Percentiles rank a stretch among this genome's conserved stretches.
phyloP scores from a whole-genome alignment of 768 basidiomycete genomes.

The Erythrobasidium yunnanense region DNA sequence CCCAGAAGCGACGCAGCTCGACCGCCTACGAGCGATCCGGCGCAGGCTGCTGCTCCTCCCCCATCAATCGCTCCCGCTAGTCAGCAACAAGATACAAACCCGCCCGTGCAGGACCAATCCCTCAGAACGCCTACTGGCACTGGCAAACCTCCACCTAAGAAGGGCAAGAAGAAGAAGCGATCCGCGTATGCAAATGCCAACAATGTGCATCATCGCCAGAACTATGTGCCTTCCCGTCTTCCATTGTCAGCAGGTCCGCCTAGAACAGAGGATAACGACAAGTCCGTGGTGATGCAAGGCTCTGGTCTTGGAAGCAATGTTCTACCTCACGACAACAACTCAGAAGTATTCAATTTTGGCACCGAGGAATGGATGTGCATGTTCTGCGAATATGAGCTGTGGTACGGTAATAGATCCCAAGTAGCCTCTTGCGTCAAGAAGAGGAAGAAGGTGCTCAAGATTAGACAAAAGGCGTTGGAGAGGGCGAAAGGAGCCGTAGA shows the following conservation, averaged over 20 bases:
- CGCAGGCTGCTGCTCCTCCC: neutral
- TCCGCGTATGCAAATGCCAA: slow-evolving; percentile 80
- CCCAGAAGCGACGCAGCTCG: neutral
- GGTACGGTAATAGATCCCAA: slow-evolving; percentile 68
- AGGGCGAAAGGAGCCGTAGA: neutral
- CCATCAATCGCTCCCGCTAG: no score
- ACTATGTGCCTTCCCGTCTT: slow-evolving; percentile 78
- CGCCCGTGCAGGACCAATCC: no score
- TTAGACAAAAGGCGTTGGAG: slow-evolving; percentile 52
- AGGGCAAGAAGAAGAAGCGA: slow-evolving; percentile 82
- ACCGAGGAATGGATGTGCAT: slow-evolving; percentile 88
- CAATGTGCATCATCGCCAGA: slow-evolving; percentile 87
- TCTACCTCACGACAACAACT: slow-evolving; percentile 40
- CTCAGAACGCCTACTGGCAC: neutral
- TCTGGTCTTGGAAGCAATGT: slow-evolving; percentile 38
- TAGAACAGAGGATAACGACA: neutral
- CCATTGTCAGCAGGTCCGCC: slow-evolving; percentile 45
- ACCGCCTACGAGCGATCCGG: neutral
- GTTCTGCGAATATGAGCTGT: slow-evolving; percentile 83
- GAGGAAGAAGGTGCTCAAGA: slow-evolving; percentile 64
- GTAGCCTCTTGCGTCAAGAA: slow-evolving; percentile 58
- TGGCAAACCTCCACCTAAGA: slow-evolving; percentile 34
- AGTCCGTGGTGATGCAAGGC: no score
- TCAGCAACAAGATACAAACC: no score
- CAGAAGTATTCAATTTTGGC: slow-evolving; percentile 52